Conservation (phyloP, 2,329 filamentous ascomycete species). For the Fusarium veterinarium region DNA sequence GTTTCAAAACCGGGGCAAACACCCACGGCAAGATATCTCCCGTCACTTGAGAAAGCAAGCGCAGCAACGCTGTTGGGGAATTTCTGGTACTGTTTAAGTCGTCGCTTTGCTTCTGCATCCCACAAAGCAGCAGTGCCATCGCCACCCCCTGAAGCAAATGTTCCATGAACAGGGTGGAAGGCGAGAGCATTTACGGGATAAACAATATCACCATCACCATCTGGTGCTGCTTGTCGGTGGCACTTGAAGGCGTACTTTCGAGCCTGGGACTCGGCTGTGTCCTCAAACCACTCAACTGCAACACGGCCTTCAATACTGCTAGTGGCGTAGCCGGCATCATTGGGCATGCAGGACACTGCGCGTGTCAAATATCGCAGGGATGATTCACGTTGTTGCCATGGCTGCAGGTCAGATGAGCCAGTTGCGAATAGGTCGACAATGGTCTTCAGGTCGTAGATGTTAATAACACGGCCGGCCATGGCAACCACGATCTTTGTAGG, state of each 20-base stretch:
- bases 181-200: constrained; percentile 92
- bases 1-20: constrained; percentile 90
- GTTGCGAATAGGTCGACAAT: constrained; percentile 66
- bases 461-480: constrained; percentile 92
- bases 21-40: constrained; percentile 81
- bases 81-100: constrained; percentile 89
- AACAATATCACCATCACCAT: constrained; percentile 79
- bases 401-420: constrained; percentile 67
- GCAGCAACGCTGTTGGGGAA: constrained; percentile 83
- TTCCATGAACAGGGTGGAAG: constrained; percentile 85
- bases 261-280: constrained; percentile 84
- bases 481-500: constrained; percentile 89
- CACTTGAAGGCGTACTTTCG: constrained; percentile 99
- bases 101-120: constrained; percentile 90
- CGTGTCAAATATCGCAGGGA: constrained; percentile 96
- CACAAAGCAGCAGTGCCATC: constrained; percentile 93
- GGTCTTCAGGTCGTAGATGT: constrained; percentile 89
- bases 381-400: constrained; percentile 94
- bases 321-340: constrained; percentile 92
- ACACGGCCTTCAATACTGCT: constrained; percentile 95
- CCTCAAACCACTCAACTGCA: constrained; percentile 98
- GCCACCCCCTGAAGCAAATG: constrained; percentile 89
- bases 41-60: constrained; percentile 80
- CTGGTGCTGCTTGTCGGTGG: constrained; percentile 79
- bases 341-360: constrained; percentile 94